Percentiles rank a stretch among this genome's conserved stretches.
phyloP scores from a whole-genome alignment of 495 filamentous ascomycete species.

The Glutinoglossum americanum region DNA sequence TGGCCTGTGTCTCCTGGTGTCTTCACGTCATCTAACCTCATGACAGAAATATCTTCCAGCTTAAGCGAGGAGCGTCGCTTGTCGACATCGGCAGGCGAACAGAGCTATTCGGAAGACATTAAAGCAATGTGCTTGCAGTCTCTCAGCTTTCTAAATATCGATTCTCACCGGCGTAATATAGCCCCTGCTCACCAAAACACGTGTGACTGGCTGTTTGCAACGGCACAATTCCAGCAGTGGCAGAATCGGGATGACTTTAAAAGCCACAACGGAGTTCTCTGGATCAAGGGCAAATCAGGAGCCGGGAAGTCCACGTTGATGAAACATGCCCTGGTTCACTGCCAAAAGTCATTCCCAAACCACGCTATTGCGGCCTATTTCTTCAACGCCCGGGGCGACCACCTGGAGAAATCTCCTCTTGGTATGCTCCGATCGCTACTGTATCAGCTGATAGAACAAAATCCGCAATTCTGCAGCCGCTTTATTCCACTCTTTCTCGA shows the following conservation, averaged over 20 bases:
- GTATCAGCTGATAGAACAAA: constrained; percentile 12
- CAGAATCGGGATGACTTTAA: constrained; percentile 16
- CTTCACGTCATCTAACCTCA: no score
- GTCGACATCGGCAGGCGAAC: no score
- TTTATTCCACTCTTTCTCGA: no score
- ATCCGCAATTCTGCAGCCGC: no score
- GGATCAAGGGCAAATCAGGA: constrained; percentile 36
- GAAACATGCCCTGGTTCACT: constrained; percentile 20
- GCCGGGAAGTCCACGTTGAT: constrained; percentile 33
- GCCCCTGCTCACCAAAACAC: constrained; percentile 20
- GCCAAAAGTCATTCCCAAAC: constrained; percentile 4
- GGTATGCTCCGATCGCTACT: constrained; percentile 36
- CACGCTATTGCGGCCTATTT: constrained; percentile 23
- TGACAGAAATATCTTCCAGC: no score
- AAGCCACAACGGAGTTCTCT: constrained; percentile 28
- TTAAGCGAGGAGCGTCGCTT: no score
- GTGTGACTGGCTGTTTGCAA: constrained; percentile 27
- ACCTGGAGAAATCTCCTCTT: constrained; percentile 25
- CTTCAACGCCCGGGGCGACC: constrained; percentile 27
- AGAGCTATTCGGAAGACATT: no score
- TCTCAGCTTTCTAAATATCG: constrained; percentile 19
- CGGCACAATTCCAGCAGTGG: constrained; percentile 23
- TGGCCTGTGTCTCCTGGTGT: no score
- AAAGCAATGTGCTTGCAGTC: constrained; percentile 3
- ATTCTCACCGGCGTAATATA: constrained; percentile 18